Base-by-base conservation (phyloP, 192 early-diverging fungal genomes). In the Backusella australiensis region DNA sequence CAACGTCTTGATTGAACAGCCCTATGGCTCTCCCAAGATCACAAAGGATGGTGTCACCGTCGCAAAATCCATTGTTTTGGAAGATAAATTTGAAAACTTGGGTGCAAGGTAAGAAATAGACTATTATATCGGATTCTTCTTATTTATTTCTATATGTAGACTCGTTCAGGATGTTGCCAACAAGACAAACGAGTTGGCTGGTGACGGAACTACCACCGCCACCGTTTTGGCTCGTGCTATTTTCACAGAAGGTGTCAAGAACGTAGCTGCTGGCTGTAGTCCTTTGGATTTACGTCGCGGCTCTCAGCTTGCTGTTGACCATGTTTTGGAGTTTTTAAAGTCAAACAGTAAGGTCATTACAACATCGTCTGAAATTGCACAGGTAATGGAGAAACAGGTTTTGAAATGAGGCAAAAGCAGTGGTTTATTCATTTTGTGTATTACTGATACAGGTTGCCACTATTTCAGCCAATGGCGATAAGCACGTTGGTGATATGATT, bases 21-120 rank as follows among this genome's bases (percentile, higher is more conserved):
- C 95, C 36, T 99, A 97, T 75, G 98, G 97, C 34, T 90, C 91
- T 39, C 98, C 98, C 79, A 98, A 98, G 89, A 99, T 99, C 86
- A 99, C 98, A 81, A 99, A 99, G 93, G 98, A 99, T 84, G 98
- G 98, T 84, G 98, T 99, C 53, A 96, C 98, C 67, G 98, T 99
- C 35, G 98, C 98, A 69, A 98, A 98, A 88, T 92, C 95, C 79
- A 96, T 99, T 84, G 86, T 90, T 34, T 90, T 99, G 36, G 93
- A 98, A 85, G 96, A 99, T 86, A 96, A 95, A 84, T 96, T 99
- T 79, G 98, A 99, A 88, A 98, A 99, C 88, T 91, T 99, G 52
- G 98, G 98, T 69, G 98, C 98, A 56, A 91, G 84, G 88, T 87
- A 83, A 81, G 75, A 59, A 26, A 15, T 53, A 32, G 32, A 26